Base-by-base conservation (phyloP, 768 basidiomycete genomes). In the Podaxis sp. region DNA sequence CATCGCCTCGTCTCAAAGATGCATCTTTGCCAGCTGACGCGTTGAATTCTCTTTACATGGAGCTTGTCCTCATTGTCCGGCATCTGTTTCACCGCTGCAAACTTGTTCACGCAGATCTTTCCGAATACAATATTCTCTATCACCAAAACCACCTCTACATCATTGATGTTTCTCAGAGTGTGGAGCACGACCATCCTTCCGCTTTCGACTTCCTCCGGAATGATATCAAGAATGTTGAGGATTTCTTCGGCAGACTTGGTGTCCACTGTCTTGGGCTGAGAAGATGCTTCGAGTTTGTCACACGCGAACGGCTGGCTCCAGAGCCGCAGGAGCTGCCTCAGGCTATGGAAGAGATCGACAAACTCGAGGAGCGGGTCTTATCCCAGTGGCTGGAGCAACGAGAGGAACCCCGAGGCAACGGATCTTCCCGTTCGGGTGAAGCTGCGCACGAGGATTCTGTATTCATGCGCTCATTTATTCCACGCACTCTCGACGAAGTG, bases 121-220 rank as follows among this genome's bases (percentile, higher is more conserved):
- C 93, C 59, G 97, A 99, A 74, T 99, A 99, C 84, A 99, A 99
- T 73, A 88, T 99, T 68, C 83, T 99, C 71, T 96, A 87, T 70
- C 91, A 94, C 75, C 78, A 86, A 53, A 81, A 76, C 1, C 93
- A 94, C 69, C 82, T 97, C 17, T 95, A 86, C 75, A 89, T 99
- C 68, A 99, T 99, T 76, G 97, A 99, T 74, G 97, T 99, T 63
- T 97, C 96, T 1, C 97, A 99, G 73, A 96, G 94, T 66, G 96
- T 99, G 38, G 97, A 99, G 69, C 96, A 98, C 71, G 96, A 99
- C 74, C 97, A 99, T 69, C 97, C 96, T 0, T 82, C 90, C 30
- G 94, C 97, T 0, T 98, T 95, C 72, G 96, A 99, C 74, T 99
- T 99, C 76, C 82, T 99, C 40, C 88, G 96, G 28, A 87, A 83